Base-by-base conservation (phyloP, 1,284 basidiomycete species). In the Ganoderma lingzhi region DNA sequence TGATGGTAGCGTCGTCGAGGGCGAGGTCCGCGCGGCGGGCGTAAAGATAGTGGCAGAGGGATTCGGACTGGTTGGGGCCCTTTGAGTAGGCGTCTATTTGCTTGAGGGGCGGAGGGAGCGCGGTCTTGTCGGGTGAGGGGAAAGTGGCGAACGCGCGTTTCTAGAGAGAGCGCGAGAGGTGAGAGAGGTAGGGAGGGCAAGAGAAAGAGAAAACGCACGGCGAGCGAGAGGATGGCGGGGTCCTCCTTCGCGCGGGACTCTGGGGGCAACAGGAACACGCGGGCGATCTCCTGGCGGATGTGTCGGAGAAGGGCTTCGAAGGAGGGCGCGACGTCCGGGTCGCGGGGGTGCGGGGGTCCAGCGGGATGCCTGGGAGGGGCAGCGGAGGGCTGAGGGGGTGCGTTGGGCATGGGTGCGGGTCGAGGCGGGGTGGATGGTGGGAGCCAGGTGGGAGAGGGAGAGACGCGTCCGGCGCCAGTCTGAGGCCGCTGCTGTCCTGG, bases 51-150 rank as follows among this genome's bases (percentile, higher is more conserved):
- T 73, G 69, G 42, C 65, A 44, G 64, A 73, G 70, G n/a, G 72
- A 69, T 19, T 73, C 72, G 53, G 65, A 41, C 45, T 64, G 64
- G 64, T 70, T 68, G 68, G 70, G 66, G 9, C 60, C 59, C 39
- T 69, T 68, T 51, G 56, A 51, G 51, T 70, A 73, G 66, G 72
- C 72, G 72, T 73, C 72, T 73, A 73, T 71, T 62, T 73, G 72
- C 62, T 70, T 69, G 66, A 73, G 72, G 55, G 72, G 72, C 62
- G 72, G 68, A 60, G 72, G 72, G 35, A 73, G 70, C 68, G 72
- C 66, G 62, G 72, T 65, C 64, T 64, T 71, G 72, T 73, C 70
- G 53, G 70, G 28, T 67, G 44, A 45, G 59, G 59, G 23, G 68
- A 68, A 71, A 68, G 68, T 68, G 39, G 62, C 63, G 53, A 71